Conservation (phyloP, 169 alveolate genomes). For the Plasmodium chabaudi region DNA sequence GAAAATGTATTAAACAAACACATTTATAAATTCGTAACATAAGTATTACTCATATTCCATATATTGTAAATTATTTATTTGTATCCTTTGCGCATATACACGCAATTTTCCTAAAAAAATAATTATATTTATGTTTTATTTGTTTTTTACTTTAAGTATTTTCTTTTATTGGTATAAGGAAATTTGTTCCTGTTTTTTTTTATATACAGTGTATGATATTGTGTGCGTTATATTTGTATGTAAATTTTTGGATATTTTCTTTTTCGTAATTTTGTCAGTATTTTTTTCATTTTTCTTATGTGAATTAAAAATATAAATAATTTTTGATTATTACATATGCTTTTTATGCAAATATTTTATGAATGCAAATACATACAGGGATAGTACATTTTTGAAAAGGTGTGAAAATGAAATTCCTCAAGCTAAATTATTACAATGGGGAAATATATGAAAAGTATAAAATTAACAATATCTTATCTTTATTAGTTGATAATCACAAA, state of each 20-base stretch:
- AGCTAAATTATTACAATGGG: constrained; percentile 67
- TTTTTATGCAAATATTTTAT: neutral
- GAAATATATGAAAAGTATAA: constrained; percentile 70
- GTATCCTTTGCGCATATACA: neutral
- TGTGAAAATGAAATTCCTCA: constrained; percentile 39
- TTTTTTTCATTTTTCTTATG: no score
- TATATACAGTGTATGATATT: no score
- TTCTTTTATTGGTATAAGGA: neutral
- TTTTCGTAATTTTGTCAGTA: no score
- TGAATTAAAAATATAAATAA: neutral
- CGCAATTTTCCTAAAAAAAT: constrained; percentile 3
- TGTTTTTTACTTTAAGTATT: constrained; percentile 1
- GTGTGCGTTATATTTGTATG: no score
- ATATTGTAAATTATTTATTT: no score
- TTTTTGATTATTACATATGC: neutral
- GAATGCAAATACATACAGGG: neutral
- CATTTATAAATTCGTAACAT: no score
- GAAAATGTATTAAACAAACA: no score
- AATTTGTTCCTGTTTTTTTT: no score
- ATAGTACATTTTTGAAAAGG: neutral
- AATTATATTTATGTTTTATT: constrained; percentile 14
- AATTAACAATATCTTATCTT: constrained; percentile 43
- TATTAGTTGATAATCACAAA: constrained; percentile 56
- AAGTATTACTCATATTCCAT: no score
- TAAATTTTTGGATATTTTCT: no score